Base-by-base conservation (phyloP, 163 green algal species). In the Trebouxiophyceae sp. region DNA sequence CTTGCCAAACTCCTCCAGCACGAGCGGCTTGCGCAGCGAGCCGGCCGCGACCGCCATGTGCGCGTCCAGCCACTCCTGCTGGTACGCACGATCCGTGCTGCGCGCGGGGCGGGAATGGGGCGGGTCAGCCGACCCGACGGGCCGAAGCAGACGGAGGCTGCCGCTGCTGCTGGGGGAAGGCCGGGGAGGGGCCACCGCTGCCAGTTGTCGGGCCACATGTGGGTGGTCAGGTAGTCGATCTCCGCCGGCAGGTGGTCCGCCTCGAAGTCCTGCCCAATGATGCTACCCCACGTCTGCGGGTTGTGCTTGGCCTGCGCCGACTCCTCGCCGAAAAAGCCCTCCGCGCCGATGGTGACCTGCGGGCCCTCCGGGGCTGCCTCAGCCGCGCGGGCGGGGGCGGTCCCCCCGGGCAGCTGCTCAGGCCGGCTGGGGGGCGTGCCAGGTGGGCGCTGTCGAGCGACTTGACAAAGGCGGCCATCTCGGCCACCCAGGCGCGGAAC, bases 291-390 rank as follows among this genome's bases (percentile, higher is more conserved):
- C 19, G 34, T 32, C 22, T 60, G 28, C 4, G 74, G 77, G 69
- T 84, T 84, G 44, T 59, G 45, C 24, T 34, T 33, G 8, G 27
- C 56, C 16, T 62, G 12, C 23, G 29, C 27, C 4, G n/a, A n/a
- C 27, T 64, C 33, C 47, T 45, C 31, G 1, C 8, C 58, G 4
- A 61, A 91, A 74, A 89, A 91, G 46, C 84, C 84, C 76, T 91
- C 86, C n/a, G 72, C 77, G 16, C 86, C 86, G 8, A 90, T 72
- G 46, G 85, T 90, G 30, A 93, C 75, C 39, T 50, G 39, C n/a
- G n/a, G n/a, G n/a, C n/a, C n/a, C n/a, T n/a, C n/a, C n/a, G n/a
- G n/a, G n/a, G n/a, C n/a, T n/a, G n/a, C n/a, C n/a, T n/a, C n/a
- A n/a, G n/a, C n/a, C n/a, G n/a, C n/a, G n/a, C n/a, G n/a, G n/a